Conservation (phyloP, 1,284 basidiomycete genomes). For the Ustilago xerochloae region DNA sequence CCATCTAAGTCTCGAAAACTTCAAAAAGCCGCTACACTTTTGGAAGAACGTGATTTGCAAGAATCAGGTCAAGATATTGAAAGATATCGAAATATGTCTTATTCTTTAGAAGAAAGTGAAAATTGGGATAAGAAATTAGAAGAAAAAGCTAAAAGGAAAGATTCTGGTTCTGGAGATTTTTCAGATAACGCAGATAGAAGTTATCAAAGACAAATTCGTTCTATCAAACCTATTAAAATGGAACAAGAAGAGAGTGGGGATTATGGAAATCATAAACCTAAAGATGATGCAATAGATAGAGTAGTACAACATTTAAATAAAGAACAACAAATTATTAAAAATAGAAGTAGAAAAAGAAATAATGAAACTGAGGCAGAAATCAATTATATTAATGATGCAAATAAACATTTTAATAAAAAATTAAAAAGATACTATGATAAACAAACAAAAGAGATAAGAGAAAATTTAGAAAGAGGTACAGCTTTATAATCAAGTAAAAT, state of each 20-base stretch:
- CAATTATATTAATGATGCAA: constrained; percentile 98
- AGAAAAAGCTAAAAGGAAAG: constrained; percentile 78
- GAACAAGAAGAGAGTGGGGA: constrained; percentile 1
- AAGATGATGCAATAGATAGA: constrained; percentile 91
- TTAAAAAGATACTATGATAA: constrained; percentile 97
- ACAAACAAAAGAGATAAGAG: constrained; percentile 81
- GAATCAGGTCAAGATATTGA: constrained; percentile 80
- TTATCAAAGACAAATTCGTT: constrained; percentile 89
- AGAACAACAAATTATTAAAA: constrained; percentile 73
- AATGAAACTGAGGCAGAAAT: constrained; percentile 94
- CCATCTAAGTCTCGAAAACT: constrained; percentile 50
- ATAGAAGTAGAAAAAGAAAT: constrained; percentile 84
- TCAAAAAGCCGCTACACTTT: constrained; percentile 81
- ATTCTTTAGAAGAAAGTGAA: constrained; percentile 93
- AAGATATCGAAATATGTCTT: constrained; percentile 89
- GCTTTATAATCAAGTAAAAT: constrained; percentile 35
- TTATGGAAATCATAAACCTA: constrained; percentile 93
- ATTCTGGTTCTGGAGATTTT: constrained; percentile 90
- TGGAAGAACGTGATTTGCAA: constrained; percentile 86
- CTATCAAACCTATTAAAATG: constrained; percentile 76
- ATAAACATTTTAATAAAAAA: constrained; percentile 99
- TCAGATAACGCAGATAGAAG: constrained; percentile 85
- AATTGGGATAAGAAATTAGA: constrained; percentile 88
- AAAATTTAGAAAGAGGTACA: constrained; percentile 59
- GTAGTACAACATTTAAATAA: constrained; percentile 90